phyloP scores from a whole-genome alignment of 495 filamentous ascomycete genomes.

The Xanthoparmelia taractica region DNA sequence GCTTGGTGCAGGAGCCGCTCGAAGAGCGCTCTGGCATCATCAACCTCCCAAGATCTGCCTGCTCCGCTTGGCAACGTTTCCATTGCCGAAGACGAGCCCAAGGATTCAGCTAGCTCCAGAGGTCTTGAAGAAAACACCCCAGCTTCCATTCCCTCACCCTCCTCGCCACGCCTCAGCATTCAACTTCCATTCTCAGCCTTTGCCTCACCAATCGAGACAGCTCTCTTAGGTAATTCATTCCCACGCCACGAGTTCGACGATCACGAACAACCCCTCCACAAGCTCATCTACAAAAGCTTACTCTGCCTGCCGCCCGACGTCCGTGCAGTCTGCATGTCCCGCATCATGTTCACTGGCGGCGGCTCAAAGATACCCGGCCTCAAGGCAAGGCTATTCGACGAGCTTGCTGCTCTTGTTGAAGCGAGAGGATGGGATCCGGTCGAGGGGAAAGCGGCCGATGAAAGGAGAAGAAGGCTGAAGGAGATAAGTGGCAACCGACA shows the following conservation, averaged over 20 bases:
- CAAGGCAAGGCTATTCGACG: constrained; percentile 67
- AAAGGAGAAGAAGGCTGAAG: constrained; percentile 46
- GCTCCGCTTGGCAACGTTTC: background rate
- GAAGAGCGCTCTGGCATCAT: constrained; percentile 10
- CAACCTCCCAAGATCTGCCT: constrained; percentile 9
- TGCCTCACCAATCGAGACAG: constrained; percentile 64
- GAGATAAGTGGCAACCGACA: constrained; percentile 34
- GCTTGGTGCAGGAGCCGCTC: constrained; percentile 54
- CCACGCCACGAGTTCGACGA: constrained; percentile 62
- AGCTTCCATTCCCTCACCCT: constrained; percentile 41
- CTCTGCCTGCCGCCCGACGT: constrained; percentile 71
- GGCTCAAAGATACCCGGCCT: constrained; percentile 73
- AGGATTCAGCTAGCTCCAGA: background rate
- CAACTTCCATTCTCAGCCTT: constrained; percentile 60
- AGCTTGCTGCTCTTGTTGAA: constrained; percentile 57
- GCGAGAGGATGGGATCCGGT: constrained; percentile 70
- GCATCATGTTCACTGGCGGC: constrained; percentile 81
- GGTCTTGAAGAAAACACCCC: background rate
- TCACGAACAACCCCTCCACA: constrained; percentile 67
- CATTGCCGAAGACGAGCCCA: constrained; percentile 14
- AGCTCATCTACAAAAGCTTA: constrained; percentile 68
- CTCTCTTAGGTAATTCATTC: constrained; percentile 57
- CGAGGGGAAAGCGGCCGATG: constrained; percentile 51
- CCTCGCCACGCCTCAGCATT: constrained; percentile 38
- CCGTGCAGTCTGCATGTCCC: constrained; percentile 76